Evolutionary conservation across 306 rosid species (phyloP), one percentile per base, ranked within the genome.

Genomic region (Rubus parviflorus): DNA sequence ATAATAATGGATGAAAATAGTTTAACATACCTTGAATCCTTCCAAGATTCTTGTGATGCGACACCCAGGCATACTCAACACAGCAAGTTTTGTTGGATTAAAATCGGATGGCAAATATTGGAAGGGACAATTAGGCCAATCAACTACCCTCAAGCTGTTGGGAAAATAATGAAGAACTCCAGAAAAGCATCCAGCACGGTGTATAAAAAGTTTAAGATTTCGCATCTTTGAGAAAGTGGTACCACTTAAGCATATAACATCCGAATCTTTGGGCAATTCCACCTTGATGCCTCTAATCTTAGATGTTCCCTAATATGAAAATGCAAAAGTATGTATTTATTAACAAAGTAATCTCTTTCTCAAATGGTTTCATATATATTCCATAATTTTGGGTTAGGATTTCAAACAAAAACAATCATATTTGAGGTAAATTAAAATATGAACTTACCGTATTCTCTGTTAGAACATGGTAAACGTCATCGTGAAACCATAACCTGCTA

Each of bases 121-220:
- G 2, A 30, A 30, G 35, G 35, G 35, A 30, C 35, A 30, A 35
- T 57, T 69, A 38, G 37, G 53, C 88, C 87, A 87, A 8, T 77
- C 74, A 60, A 86, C 84, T 46, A 81, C 9, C 66, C 79, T 81
- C 70, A 79, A 79, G 77, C 73, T 52, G 11, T 83, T 66, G 5
- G 90, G 78, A n/a, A 86, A 79, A 73, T 76, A 68, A 15, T 78
- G 49, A 4, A 75, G 75, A 6, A 35, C 70, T 58, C 60, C 63
- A 41, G 74, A 81, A 63, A 86, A 58, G 15, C 45, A 63, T 38
- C 56, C 84, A 22, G 76, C 61, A 13, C 72, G 57, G 61, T 72
- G 69, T 45, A 75, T 42, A 9, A 83, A 70, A 52, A 84, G 45
- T 74, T 72, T 76, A 0, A 86, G 86, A 23, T 67, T 54, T 5